Evolutionary conservation across 192 early-diverging fungal genomes (phyloP), one percentile per base, ranked within the genome.

Genomic region (Coemansia sp.): DNA sequence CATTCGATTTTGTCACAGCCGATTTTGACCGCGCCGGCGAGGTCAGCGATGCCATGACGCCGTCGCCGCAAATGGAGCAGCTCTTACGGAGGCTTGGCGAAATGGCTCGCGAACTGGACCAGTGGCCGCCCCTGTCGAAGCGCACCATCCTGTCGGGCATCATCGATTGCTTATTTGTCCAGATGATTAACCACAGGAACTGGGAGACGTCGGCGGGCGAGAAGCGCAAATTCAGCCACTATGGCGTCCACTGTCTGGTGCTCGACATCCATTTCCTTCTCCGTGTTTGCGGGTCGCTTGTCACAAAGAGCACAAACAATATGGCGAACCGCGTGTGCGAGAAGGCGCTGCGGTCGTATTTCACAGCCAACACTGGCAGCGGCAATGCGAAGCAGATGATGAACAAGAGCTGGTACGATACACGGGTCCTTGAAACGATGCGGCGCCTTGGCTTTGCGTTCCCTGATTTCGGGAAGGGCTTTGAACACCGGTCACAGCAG

Each of bases 241-340:
- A 52, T 20, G 84, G 84, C 58, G 84, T 85, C 9, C 84, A 85
- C 23, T 67, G 73, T 1, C 62, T 85, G 4, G 77, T 85, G 2
- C 61, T 85, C 33, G 84, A 85, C 53, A 69, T 85, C 0, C 84
- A 85, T 53, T 85, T 85, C 51, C 38, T 85, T 48, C 72, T 85
- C 30, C 76, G 80, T 20, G 75, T 83, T 21, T 83, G 77, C 35
- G 77, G 84, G n/a, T 78, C 80, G 38, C 69, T 83, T 18, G 84
- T 85, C 0, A 76, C 80, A 20, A 82, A 80, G 60, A 77, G 68
- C 68, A 82, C 84, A 24, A 83, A 79, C 63, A 75, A 75, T 12
- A 74, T 85, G 76, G 84, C 84, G 5, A 82, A 85, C 49, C 71
- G 78, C 44, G 73, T 85, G 21, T 85, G 84, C 65, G 84, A 85